Percentiles rank a stretch among this genome's conserved stretches.
These are phyloP conservation scores for Allium sativum DNA, from an alignment of 106 monocot genomes.

Conservation along the genomic window DNA sequence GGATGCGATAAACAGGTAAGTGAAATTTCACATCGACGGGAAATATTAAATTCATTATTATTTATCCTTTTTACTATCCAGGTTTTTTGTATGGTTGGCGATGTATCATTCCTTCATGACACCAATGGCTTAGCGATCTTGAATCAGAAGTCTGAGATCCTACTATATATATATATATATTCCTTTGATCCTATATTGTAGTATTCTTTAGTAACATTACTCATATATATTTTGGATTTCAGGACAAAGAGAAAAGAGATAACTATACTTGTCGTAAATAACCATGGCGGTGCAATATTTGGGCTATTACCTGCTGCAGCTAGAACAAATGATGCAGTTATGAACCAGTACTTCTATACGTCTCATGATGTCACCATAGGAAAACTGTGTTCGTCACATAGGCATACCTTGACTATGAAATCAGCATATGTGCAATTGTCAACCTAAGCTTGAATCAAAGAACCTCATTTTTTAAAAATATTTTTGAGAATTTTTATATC, in stretches of 20 bases:
- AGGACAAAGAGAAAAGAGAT: conserved; percentile 61
- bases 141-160: conserved; percentile 50
- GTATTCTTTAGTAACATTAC: neutral
- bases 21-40: conserved; percentile 2
- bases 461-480: too few relatives aligned
- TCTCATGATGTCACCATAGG: conserved; percentile 65
- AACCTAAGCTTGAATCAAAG: too few relatives aligned
- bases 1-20: conserved; percentile 68
- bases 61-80: conserved; percentile 8
- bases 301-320: conserved; percentile 75
- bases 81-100: conserved; percentile 86
- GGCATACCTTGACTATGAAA: conserved; percentile 17
- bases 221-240: conserved; percentile 1
- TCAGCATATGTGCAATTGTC: too few relatives aligned
- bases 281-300: conserved; percentile 95
- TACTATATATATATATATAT: neutral
- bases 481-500: too few relatives aligned
- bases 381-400: conserved; percentile 67
- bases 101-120: conserved; percentile 97
- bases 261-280: conserved; percentile 76
- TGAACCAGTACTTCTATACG: conserved; percentile 76
- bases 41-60: neutral
- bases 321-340: conserved; percentile 21
- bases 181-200: neutral
- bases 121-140: conserved; percentile 88